Evolutionary conservation across 1,284 basidiomycete genomes (phyloP).

Genomic region (Rhizopogon hawkerae): DNA sequence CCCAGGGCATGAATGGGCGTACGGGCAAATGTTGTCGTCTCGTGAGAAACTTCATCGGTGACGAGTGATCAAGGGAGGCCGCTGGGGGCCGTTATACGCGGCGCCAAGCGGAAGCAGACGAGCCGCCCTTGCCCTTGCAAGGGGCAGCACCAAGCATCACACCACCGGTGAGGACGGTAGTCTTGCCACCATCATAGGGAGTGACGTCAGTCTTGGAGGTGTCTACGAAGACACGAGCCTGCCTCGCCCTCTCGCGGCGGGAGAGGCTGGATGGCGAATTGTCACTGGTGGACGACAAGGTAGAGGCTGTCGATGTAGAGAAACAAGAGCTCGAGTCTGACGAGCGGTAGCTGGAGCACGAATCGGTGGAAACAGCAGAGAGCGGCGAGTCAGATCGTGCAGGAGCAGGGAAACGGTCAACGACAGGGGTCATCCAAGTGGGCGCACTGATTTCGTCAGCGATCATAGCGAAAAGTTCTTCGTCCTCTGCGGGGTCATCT

Average conservation of each 20-base stretch:
- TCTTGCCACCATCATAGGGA: constrained; percentile 78
- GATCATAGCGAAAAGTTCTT: constrained; percentile 65
- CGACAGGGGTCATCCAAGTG: constrained; percentile 57
- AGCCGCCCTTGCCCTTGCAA: constrained; percentile 19
- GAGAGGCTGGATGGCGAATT: constrained; percentile 39
- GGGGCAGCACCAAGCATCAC: constrained; percentile 63
- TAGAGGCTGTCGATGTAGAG: constrained; percentile 39
- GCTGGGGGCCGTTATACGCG: constrained; percentile 24
- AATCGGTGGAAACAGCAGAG: constrained; percentile 52
- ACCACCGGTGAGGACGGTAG: constrained; percentile 73
- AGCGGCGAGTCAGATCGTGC: constrained; percentile 49
- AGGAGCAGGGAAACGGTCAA: constrained; percentile 46
- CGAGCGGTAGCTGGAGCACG: constrained; percentile 67
- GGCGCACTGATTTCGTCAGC: constrained; percentile 59
- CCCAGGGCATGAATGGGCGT: constrained; percentile 18
- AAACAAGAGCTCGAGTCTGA: constrained; percentile 61
- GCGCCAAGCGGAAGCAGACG: constrained; percentile 41
- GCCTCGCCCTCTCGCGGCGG: constrained; percentile 57
- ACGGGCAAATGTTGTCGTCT: constrained; percentile 13
- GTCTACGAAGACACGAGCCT: constrained; percentile 63
- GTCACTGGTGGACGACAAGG: constrained; percentile 34
- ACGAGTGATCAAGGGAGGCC: constrained; percentile 7
- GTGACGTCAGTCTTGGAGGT: constrained; percentile 66
- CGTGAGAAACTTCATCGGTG: constrained; percentile 16
- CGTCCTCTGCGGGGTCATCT: constrained; percentile 57